phyloP scores from a whole-genome alignment of 352 stramenopile genomes.

The Pythium rhizo-oryzae region DNA sequence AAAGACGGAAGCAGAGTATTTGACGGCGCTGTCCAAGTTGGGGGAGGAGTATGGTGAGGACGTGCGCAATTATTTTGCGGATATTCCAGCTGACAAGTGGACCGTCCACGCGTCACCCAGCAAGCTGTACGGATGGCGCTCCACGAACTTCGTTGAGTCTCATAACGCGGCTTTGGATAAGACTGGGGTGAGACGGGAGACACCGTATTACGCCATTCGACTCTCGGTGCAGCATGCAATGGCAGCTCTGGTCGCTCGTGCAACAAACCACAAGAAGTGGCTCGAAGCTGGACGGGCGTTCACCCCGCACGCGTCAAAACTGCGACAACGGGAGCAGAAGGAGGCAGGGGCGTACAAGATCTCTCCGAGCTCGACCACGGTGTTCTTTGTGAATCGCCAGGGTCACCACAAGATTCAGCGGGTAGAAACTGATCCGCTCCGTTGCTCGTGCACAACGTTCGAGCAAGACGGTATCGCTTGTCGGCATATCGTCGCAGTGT shows the following conservation, averaged over 20 bases:
- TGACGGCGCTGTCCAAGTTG: too few species aligned
- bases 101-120: neutral
- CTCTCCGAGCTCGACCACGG: neutral
- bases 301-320: neutral
- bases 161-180: conserved; percentile 2
- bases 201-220: neutral
- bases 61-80: too few species aligned
- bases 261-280: neutral
- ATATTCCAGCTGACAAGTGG: neutral
- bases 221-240: conserved; percentile 1
- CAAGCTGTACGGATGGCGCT: conserved; percentile 3
- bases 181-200: neutral
- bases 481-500: neutral
- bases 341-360: neutral
- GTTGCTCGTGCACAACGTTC: conserved; percentile 1
- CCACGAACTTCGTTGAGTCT: conserved; percentile 7
- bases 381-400: conserved; percentile 3
- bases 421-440: neutral
- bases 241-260: neutral
- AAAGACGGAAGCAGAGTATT: neutral
- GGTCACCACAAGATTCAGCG: neutral
- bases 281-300: neutral
- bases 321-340: neutral
- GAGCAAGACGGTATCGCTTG: neutral
- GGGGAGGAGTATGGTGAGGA: too few species aligned